phyloP scores from a whole-genome alignment of 2,329 filamentous ascomycete genomes.

The Ceratocystis variospora region DNA sequence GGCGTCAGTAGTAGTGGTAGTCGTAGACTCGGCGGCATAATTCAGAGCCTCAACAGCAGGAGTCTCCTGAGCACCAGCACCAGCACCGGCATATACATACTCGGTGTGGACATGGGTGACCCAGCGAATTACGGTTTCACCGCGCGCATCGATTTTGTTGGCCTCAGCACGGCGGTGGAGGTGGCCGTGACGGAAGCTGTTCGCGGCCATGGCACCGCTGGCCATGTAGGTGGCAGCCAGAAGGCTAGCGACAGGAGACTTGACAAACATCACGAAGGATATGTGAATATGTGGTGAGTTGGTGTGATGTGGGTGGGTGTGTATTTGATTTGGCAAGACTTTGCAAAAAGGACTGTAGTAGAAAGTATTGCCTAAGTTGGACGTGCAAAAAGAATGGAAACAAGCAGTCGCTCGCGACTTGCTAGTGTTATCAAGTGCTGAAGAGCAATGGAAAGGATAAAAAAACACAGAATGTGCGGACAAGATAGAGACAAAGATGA shows the following conservation, averaged over 20 bases:
- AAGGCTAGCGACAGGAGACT: conserved; percentile 30
- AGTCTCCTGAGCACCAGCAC: conserved; percentile 11
- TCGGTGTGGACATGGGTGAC: conserved; percentile 32
- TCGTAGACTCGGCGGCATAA: background rate
- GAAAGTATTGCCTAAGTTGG: background rate
- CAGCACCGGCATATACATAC: conserved; percentile 23
- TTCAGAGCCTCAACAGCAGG: background rate
- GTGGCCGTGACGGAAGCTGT: conserved; percentile 30
- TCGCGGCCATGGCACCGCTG: conserved; percentile 32
- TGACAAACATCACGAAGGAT: conserved; percentile 31
- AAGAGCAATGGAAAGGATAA: background rate
- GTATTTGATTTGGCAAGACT: conserved; percentile 13
- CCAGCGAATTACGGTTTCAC: conserved; percentile 28
- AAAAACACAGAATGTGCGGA: background rate
- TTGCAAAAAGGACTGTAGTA: background rate
- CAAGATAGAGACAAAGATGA: conserved; percentile 18
- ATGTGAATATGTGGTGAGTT: conserved; percentile 19
- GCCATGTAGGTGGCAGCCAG: conserved; percentile 31
- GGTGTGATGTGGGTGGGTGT: conserved; percentile 7
- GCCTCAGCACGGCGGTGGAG: conserved; percentile 2
- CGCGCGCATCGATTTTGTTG: conserved; percentile 23
- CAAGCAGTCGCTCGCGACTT: conserved; percentile 17
- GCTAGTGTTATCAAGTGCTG: background rate
- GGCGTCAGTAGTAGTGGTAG: conserved; percentile 2
- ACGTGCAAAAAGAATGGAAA: conserved; percentile 4